These are phyloP conservation scores for Botrytis cinerea DNA, from an alignment of 2,329 filamentous ascomycete genomes.

Conservation along the genomic window DNA sequence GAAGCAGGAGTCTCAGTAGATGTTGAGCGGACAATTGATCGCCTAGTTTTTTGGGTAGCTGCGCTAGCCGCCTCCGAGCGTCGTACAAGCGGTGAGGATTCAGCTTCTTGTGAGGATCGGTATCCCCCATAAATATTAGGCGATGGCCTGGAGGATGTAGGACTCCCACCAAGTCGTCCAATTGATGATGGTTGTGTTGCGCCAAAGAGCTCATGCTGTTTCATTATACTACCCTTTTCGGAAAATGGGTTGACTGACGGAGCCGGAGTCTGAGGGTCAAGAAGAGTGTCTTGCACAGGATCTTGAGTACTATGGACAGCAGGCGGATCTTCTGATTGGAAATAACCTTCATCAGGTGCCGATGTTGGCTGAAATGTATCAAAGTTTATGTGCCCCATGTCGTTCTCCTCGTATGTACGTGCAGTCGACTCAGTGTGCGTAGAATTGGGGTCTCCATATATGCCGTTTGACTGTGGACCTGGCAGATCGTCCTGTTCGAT, in stretches of 20 bases:
- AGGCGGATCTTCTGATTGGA: constrained; percentile 33
- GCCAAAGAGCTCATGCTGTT: constrained; percentile 37
- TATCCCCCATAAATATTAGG: constrained; percentile 36
- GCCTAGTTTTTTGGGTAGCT: constrained; percentile 30
- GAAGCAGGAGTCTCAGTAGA: constrained; percentile 22
- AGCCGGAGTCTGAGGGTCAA: constrained; percentile 39
- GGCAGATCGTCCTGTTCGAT: not conserved
- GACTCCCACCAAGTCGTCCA: constrained; percentile 32
- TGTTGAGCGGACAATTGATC: constrained; percentile 26
- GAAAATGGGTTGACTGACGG: constrained; percentile 39
- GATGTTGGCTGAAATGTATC: constrained; percentile 20
- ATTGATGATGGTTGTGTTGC: constrained; percentile 41
- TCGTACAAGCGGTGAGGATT: constrained; percentile 33
- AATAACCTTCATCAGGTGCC: constrained; percentile 19
- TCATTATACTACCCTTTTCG: constrained; percentile 38
- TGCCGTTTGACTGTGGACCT: not conserved
- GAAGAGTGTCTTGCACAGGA: constrained; percentile 7
- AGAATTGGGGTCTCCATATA: constrained; percentile 24
- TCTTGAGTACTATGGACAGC: constrained; percentile 1
- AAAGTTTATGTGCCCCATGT: constrained; percentile 36
- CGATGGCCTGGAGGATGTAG: constrained; percentile 39
- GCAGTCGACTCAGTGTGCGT: constrained; percentile 35
- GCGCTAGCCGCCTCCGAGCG: constrained; percentile 8
- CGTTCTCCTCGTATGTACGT: constrained; percentile 37
- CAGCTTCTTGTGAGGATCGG: constrained; percentile 31